phyloP scores from a whole-genome alignment of 352 stramenopile genomes.

The Aphanomyces cochlioides region DNA sequence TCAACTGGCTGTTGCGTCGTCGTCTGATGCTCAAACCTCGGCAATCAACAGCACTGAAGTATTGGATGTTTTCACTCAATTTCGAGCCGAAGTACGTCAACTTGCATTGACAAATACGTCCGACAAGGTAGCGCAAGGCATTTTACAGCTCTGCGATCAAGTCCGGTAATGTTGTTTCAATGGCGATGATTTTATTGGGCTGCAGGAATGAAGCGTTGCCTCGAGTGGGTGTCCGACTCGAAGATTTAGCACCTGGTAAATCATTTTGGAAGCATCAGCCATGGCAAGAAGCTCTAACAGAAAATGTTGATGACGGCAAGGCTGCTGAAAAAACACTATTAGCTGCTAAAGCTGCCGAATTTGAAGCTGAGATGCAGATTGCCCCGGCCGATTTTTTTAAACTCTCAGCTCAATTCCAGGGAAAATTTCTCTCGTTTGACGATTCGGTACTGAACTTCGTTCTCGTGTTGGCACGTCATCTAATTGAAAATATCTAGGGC shows the following conservation, averaged over 20 bases:
- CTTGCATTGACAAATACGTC: constrained; percentile 51
- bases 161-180: constrained; percentile 38
- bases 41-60: constrained; percentile 37
- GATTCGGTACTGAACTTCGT: constrained; percentile 31
- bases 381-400: constrained; percentile 52
- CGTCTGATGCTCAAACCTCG: not conserved
- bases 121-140: constrained; percentile 38
- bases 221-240: constrained; percentile 55
- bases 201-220: constrained; percentile 46
- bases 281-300: constrained; percentile 1
- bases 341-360: constrained; percentile 49
- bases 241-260: constrained; percentile 58
- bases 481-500: constrained; percentile 27
- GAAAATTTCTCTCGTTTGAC: constrained; percentile 55
- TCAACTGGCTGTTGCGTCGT: not conserved
- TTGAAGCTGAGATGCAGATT: constrained; percentile 66
- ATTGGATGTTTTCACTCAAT: constrained; percentile 50
- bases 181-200: not conserved
- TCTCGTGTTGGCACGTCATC: not conserved
- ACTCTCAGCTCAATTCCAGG: constrained; percentile 42
- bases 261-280: constrained; percentile 35
- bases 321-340: constrained; percentile 24
- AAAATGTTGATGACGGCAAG: constrained; percentile 18
- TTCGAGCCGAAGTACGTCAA: constrained; percentile 58
- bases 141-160: constrained; percentile 58